These are phyloP conservation scores for Candida ficus DNA, from an alignment of 805 yeast genomes.

Conservation along the genomic window DNA sequence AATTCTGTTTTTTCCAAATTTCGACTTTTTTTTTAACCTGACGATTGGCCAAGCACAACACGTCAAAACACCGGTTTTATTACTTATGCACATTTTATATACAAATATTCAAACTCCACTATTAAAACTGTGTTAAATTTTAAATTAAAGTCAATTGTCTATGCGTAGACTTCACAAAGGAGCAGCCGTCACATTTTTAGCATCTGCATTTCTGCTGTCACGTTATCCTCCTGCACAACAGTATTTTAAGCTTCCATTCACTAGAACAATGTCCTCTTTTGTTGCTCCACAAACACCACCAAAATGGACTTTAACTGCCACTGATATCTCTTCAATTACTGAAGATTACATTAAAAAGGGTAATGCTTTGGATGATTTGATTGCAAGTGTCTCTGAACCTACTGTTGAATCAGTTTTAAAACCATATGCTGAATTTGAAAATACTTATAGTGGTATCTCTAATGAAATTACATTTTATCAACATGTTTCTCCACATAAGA, in stretches of 20 bases:
- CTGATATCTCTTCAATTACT: conserved; percentile 38
- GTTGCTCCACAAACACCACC: conserved; percentile 31
- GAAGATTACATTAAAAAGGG: conserved; percentile 39
- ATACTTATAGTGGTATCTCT: conserved; percentile 38
- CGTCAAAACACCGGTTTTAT: background rate
- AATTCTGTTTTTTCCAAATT: background rate
- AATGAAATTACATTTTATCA: conserved; percentile 63
- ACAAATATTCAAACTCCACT: too few relatives aligned
- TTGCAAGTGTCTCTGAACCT: conserved; percentile 39
- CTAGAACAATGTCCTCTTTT: conserved; percentile 12
- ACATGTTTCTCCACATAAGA: conserved; percentile 61
- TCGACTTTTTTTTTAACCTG: background rate
- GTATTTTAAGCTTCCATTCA: background rate
- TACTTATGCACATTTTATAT: background rate
- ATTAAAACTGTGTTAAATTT: background rate
- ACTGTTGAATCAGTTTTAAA: conserved; percentile 55
- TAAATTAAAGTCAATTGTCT: background rate
- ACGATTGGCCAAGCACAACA: conserved; percentile 6
- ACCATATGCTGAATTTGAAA: conserved; percentile 48
- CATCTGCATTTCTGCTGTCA: background rate
- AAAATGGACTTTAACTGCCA: conserved; percentile 57
- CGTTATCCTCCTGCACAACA: background rate
- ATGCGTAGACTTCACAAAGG: conserved; percentile 4
- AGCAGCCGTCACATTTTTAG: conserved; percentile 1
- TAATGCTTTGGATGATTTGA: conserved; percentile 42